Evolutionary conservation across 73 alveolate species (phyloP), one percentile per base, ranked within the genome.

Genomic region (Uronychia binucleata): DNA sequence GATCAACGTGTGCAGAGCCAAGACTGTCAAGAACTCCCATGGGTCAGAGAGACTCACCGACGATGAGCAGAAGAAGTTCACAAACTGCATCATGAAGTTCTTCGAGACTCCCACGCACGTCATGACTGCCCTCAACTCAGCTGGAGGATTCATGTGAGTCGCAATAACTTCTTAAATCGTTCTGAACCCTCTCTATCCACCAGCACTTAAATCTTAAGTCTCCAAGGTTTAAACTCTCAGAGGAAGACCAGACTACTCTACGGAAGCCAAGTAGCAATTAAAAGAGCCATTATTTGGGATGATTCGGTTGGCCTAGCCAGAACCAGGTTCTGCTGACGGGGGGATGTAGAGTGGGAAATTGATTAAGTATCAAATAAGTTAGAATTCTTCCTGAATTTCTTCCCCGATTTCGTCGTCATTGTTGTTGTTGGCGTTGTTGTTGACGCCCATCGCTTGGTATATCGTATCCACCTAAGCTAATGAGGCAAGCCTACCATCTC

Each of bases 61-160:
- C 34, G 93, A 86, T 60, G 93, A 86, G 93, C 34, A 59, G 80
- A 79, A 80, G 81, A 75, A 79, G 34, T 86, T 86, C 88, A 34
- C 79, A 60, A 86, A 86, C 89, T 86, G 93, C 83, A 86, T 86
- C 31, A 26, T 80, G 67, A 86, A 86, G 85, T 86, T 86, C 85
- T 86, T 86, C 89, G 88, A 79, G 86, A 86, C 93, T 13, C 93
- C 93, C 26, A 57, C 79, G 59, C 85, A 80, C 81, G 93, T 86
- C 59, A 80, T 80, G 89, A 25, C 5, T 5, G 78, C 78, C 26
- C 78, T 67, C 32, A 67, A 67, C 78, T 1, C 78, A 13, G 32
- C 78, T 67, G 78, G 78, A 30, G 78, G 78, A 67, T 13, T 67
- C 31, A 67, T 67, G 32, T 25, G 78, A 28, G 5, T 14, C 5